Evolutionary conservation across 192 early-diverging fungal species (phyloP).

Genomic region (Coemansia sp.): DNA sequence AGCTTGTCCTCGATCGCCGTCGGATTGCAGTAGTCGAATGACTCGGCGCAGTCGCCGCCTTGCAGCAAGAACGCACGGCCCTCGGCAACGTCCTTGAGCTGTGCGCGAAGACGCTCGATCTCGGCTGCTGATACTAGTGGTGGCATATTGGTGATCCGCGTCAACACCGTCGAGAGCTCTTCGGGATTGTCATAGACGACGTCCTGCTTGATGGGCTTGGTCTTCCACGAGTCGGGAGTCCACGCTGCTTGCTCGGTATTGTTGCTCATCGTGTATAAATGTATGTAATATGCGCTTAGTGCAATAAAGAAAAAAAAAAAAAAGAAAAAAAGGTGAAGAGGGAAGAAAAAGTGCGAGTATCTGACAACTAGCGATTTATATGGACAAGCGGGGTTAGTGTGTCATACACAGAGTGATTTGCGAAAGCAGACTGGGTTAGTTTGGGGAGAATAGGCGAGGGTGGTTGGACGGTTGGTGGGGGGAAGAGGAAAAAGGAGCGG

Average conservation of each 20-base stretch:
- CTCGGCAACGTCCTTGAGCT: conserved; percentile 86
- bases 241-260: conserved; percentile 41
- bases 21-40: conserved; percentile 96
- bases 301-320: not conserved
- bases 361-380: conserved; percentile 1
- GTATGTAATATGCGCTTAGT: not conserved
- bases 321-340: too few relatives aligned
- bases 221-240: conserved; percentile 71
- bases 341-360: not conserved
- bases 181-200: conserved; percentile 82
- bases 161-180: conserved; percentile 69
- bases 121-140: conserved; percentile 88
- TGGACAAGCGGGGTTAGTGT: conserved; percentile 2
- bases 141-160: conserved; percentile 78
- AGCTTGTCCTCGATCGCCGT: conserved; percentile 92
- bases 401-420: conserved; percentile 14
- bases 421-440: not conserved
- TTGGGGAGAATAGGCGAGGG: not conserved
- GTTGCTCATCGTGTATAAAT: conserved; percentile 12
- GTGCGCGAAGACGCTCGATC: conserved; percentile 79
- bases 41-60: conserved; percentile 98
- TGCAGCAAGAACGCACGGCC: conserved; percentile 94
- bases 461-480: not conserved
- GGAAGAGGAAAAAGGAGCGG: not conserved
- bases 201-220: conserved; percentile 82